These are phyloP conservation scores for Baeospora myosura DNA, from an alignment of 1,284 basidiomycete species.

Conservation along the genomic window DNA sequence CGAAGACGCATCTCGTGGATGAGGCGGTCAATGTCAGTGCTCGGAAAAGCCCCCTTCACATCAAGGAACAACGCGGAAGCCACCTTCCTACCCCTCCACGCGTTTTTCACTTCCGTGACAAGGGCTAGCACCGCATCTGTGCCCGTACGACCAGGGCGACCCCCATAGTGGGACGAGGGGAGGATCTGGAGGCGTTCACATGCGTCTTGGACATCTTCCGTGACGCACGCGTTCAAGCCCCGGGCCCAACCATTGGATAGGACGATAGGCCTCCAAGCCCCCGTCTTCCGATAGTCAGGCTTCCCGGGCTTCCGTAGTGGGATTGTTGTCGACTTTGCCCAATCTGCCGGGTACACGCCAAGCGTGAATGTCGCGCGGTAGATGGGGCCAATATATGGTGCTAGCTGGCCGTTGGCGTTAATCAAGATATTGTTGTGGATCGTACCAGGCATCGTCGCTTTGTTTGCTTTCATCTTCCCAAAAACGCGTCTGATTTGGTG, in stretches of 20 bases:
- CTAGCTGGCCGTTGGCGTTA: conserved; percentile 18
- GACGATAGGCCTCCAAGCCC: neutral
- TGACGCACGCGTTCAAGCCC: neutral
- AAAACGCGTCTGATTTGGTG: conserved; percentile 5
- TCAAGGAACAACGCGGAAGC: conserved; percentile 19
- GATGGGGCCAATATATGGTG: conserved; percentile 20
- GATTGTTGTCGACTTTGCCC: conserved; percentile 25
- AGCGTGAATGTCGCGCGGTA: conserved; percentile 22
- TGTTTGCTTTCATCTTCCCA: conserved; percentile 20
- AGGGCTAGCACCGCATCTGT: conserved; percentile 19
- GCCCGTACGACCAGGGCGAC: conserved; percentile 18
- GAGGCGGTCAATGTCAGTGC: conserved; percentile 13
- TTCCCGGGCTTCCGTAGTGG: conserved; percentile 33
- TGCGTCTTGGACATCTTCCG: neutral
- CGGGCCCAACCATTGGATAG: neutral
- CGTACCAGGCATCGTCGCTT: conserved; percentile 28
- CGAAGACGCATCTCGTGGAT: conserved; percentile 16
- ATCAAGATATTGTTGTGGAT: conserved; percentile 29
- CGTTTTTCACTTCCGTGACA: conserved; percentile 14
- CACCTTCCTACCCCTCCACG: conserved; percentile 18
- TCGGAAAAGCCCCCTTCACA: conserved; percentile 23
- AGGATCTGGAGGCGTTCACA: conserved; percentile 14
- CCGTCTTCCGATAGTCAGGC: conserved; percentile 24
- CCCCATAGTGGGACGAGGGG: conserved; percentile 18
- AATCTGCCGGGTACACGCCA: conserved; percentile 22